phyloP scores from a whole-genome alignment of 495 filamentous ascomycete genomes.

The Penicillium coprophilum region DNA sequence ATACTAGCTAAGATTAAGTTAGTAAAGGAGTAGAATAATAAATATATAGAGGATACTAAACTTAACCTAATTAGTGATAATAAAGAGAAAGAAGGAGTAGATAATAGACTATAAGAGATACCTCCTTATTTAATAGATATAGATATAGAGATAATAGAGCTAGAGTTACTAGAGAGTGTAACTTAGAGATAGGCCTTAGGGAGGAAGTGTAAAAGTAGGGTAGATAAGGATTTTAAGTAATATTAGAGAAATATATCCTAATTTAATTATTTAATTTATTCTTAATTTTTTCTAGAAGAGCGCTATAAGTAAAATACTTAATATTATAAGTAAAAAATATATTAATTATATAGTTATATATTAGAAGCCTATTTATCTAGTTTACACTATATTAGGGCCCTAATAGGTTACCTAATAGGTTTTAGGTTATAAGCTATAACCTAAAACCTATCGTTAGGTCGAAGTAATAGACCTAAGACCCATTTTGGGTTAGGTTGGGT shows the following conservation, averaged over 20 bases:
- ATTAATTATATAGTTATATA: not conserved
- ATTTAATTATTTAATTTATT: not conserved
- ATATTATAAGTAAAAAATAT: not conserved
- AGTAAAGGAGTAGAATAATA: not conserved
- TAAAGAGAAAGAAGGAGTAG: not conserved
- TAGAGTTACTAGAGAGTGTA: too few species aligned
- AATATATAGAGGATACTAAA: not conserved
- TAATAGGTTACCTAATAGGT: not conserved
- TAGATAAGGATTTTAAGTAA: too few species aligned
- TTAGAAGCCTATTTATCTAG: not conserved
- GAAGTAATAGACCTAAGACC: too few species aligned
- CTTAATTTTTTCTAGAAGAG: not conserved
- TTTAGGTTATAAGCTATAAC: not conserved
- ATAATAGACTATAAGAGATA: not conserved
- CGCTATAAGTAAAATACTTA: conserved; percentile 4
- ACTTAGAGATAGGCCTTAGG: too few species aligned
- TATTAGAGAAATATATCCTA: too few species aligned
- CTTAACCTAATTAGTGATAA: conserved; percentile 6
- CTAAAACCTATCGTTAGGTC: too few species aligned
- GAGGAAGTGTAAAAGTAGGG: too few species aligned
- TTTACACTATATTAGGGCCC: conserved; percentile 1
- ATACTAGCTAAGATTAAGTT: not conserved
- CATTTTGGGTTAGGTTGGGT: not conserved
- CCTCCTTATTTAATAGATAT: too few species aligned
- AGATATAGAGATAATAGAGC: too few species aligned